These are phyloP conservation scores for Penicillium mononematosum DNA, from an alignment of 495 filamentous ascomycete species.

Conservation along the genomic window DNA sequence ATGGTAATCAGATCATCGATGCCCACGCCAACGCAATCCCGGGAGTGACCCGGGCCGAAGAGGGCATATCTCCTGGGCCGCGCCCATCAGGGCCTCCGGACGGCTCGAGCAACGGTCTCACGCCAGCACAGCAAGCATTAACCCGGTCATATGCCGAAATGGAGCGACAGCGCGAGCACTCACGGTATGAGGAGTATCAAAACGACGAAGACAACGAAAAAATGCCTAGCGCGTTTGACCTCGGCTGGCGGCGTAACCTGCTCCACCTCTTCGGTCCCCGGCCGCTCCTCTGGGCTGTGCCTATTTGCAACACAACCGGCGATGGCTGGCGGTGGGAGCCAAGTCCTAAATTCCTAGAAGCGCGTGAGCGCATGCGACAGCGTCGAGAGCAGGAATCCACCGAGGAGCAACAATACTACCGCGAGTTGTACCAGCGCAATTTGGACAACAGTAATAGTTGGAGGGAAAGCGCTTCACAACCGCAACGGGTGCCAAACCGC, in stretches of 20 bases:
- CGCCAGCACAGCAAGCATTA: constrained; percentile 49
- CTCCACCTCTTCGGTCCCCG: constrained; percentile 74
- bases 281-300: constrained; percentile 72
- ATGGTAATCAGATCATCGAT: constrained; percentile 73
- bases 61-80: constrained; percentile 51
- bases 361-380: constrained; percentile 56
- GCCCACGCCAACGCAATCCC: constrained; percentile 83
- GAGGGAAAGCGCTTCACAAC: constrained; percentile 26
- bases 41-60: constrained; percentile 73
- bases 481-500: constrained; percentile 39
- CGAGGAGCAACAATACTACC: constrained; percentile 49
- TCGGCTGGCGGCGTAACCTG: constrained; percentile 79
- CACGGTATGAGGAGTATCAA: constrained; percentile 83
- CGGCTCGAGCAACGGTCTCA: constrained; percentile 18
- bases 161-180: constrained; percentile 67
- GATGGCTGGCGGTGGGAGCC: constrained; percentile 97
- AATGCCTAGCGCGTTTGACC: constrained; percentile 88
- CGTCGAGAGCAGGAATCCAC: constrained; percentile 58
- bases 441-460: constrained; percentile 37
- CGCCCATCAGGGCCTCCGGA: constrained; percentile 24
- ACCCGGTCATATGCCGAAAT: constrained; percentile 64
- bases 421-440: constrained; percentile 43
- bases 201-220: constrained; percentile 83
- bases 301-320: constrained; percentile 76
- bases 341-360: constrained; percentile 66